Base-by-base conservation (phyloP, 495 filamentous ascomycete species). In the Trichoderma orchidacearum region DNA sequence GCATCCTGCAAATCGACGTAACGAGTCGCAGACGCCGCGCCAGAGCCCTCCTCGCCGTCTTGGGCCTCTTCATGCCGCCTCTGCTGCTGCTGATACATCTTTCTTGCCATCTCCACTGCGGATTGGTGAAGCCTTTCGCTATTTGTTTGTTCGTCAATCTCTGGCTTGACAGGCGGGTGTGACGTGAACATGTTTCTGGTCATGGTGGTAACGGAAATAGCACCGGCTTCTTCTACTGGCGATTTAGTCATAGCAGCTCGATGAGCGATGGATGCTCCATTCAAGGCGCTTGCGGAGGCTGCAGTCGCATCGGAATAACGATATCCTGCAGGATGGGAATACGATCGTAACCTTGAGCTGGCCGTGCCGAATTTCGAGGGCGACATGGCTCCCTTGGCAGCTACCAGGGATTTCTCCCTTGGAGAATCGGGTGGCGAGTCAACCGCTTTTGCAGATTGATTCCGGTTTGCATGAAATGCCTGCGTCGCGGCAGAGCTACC, bases 31-130 rank as follows among this genome's bases (percentile, higher is more conserved):
- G 63, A 57, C 17, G 66, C 63, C 28, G 57, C 51, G 31, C 71
- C 66, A n/a, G 68, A 62, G 41, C 65, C 65, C 9, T 53, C 17
- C 8, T 18, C 17, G 9, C 27, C 48, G 5, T n/a, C 51, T 23
- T 53, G 25, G 13, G 55, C 30, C 27, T 59, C 70, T 31, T 82
- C 75, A 29, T 77, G 74, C 35, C 78, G 70, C 35, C 75, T 78
- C 68, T 79, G 82, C 63, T 86, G 80, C 51, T 80, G 65, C 13
- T 69, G 78, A 67, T 89, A 94, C 85, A 95, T 89, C 57, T 85
- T 78, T 67, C 82, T 88, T 25, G 90, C 89, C 89, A 95, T 95
- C 3, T 84, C 86, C 1, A 95, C 69, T 3, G 90, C 86, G 17
- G 90, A 89, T 18, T 89, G 89, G 58, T 82, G 86, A 0, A 95